Evolutionary conservation across 2,329 filamentous ascomycete species (phyloP).

Genomic region (Thielaviopsis populi): DNA sequence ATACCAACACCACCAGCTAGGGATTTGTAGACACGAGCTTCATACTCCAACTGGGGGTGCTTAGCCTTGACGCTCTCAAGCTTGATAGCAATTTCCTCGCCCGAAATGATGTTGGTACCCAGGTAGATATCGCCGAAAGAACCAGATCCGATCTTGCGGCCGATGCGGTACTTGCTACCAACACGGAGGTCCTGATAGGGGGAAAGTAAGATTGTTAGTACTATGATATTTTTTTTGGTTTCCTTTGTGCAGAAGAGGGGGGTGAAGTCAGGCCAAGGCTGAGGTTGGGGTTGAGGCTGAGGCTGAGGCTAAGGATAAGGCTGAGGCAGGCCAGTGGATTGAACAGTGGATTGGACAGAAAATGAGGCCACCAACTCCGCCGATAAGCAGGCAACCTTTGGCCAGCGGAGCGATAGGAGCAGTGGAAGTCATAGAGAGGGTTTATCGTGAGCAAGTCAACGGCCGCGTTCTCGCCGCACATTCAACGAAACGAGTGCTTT

Average conservation of each 20-base stretch:
- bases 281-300: not conserved
- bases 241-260: not conserved
- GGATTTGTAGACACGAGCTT: slow-evolving; percentile 80
- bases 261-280: not conserved
- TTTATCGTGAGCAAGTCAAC: not conserved
- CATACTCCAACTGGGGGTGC: slow-evolving; percentile 97
- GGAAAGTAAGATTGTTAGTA: slow-evolving; percentile 5
- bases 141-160: slow-evolving; percentile 95
- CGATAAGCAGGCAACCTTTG: not conserved
- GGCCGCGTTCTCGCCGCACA: not conserved
- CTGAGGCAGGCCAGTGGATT: too few species aligned
- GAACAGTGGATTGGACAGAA: not conserved
- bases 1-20: slow-evolving; percentile 95
- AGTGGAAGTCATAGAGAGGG: not conserved
- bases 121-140: slow-evolving; percentile 98
- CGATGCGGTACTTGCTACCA: slow-evolving; percentile 99
- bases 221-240: not conserved
- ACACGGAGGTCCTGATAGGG: slow-evolving; percentile 79
- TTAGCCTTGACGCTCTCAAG: slow-evolving; percentile 99
- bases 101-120: slow-evolving; percentile 98
- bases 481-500: not conserved
- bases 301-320: too few species aligned
- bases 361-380: slow-evolving; percentile 2
- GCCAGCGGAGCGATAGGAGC: not conserved
- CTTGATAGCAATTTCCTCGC: slow-evolving; percentile 99